phyloP scores from a whole-genome alignment of 805 yeast species.

The Candida manassasensis region DNA sequence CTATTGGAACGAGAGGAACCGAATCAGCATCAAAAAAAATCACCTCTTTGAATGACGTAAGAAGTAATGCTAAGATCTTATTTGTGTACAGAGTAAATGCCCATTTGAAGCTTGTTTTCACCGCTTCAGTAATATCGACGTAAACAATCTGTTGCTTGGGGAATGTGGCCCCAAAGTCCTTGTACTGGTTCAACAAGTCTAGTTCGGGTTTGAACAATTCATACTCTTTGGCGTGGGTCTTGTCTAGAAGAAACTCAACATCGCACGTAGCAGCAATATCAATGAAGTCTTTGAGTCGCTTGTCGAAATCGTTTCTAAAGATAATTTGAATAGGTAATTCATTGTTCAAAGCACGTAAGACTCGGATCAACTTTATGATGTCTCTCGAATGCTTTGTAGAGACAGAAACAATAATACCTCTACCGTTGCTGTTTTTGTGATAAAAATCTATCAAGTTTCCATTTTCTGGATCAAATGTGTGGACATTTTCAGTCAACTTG shows the following conservation, averaged over 20 bases:
- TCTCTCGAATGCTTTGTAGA: conserved; percentile 20
- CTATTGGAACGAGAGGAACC: conserved; percentile 27
- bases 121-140: conserved; percentile 18
- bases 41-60: conserved; percentile 30
- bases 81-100: conserved; percentile 30
- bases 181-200: conserved; percentile 10
- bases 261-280: conserved; percentile 16
- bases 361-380: conserved; percentile 19
- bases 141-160: conserved; percentile 26
- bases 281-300: conserved; percentile 18
- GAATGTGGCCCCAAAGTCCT: conserved; percentile 16
- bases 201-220: conserved; percentile 17
- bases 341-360: conserved; percentile 29
- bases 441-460: conserved; percentile 34
- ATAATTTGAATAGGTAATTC: conserved; percentile 30
- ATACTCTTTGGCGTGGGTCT: conserved; percentile 15
- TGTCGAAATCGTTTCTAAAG: conserved; percentile 21
- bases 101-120: conserved; percentile 14
- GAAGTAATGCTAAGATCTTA: conserved; percentile 31
- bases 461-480: conserved; percentile 9
- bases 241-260: conserved; percentile 12
- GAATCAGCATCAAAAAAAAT: conserved; percentile 38
- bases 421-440: conserved; percentile 26
- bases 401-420: conserved; percentile 31
- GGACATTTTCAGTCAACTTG: conserved; percentile 6